phyloP scores from a whole-genome alignment of 805 yeast genomes.

The Nakazawaea laoshanensis region DNA sequence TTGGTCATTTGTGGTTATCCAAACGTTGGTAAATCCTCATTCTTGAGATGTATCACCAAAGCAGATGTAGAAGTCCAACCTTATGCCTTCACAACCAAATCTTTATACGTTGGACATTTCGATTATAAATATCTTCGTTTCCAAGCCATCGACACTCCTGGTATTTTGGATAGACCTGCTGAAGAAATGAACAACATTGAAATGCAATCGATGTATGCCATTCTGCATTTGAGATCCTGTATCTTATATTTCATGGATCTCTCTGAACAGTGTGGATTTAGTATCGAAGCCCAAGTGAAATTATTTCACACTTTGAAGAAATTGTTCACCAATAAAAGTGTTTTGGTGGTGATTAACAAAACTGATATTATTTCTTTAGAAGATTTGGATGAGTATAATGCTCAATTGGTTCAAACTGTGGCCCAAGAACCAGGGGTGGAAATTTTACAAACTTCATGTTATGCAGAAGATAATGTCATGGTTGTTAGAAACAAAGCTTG shows the following conservation, averaged over 20 bases:
- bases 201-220: constrained; percentile 98
- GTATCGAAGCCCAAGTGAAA: constrained; percentile 95
- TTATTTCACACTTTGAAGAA: constrained; percentile 96
- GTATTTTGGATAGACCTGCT: constrained; percentile 96
- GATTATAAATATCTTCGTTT: constrained; percentile 96
- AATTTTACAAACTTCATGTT: constrained; percentile 88
- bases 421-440: constrained; percentile 73
- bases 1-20: constrained; percentile 97
- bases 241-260: constrained; percentile 97
- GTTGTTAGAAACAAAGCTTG: constrained; percentile 94
- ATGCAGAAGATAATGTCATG: constrained; percentile 92
- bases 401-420: constrained; percentile 60
- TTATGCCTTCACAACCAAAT: constrained; percentile 97
- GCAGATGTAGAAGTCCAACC: constrained; percentile 99
- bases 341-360: constrained; percentile 91
- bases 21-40: constrained; percentile 97
- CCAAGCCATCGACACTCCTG: constrained; percentile 99
- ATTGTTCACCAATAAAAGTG: constrained; percentile 92
- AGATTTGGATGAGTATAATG: constrained; percentile 73
- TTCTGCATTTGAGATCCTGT: constrained; percentile 96
- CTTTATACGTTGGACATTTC: constrained; percentile 95
- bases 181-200: constrained; percentile 99
- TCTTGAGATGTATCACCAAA: constrained; percentile 85
- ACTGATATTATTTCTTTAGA: constrained; percentile 82
- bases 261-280: constrained; percentile 98